Evolutionary conservation across 371 early-diverging fungal species (phyloP), one percentile per base, ranked within the genome.

Genomic region (Nematocida homosporus): DNA sequence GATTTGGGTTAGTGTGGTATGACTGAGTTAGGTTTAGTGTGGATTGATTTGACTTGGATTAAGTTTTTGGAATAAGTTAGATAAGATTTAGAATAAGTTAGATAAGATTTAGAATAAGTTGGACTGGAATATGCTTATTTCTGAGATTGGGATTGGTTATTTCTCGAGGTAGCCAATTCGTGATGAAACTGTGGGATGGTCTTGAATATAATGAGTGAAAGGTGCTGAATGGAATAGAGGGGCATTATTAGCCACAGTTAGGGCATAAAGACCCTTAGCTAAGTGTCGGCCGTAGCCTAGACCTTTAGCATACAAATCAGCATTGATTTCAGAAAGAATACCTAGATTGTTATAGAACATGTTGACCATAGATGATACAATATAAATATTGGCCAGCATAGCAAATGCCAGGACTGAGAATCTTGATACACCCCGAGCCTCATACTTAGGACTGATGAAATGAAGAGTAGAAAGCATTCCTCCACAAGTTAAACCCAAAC

Each of bases 221-320:
- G 82, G 47, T 8, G 53, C 37, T 27, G 83, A 81, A 34, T 82
- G 81, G 16, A 50, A 47, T 10, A 83, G 18, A 53, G 69, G 79
- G 1, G 67, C 79, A 10, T 23, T 13, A 30, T 59, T 59, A 1
- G 78, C 51, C 30, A 81, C 44, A 23, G 80, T 65, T 23, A 85
- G 81, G 32, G 75, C 50, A 63, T 56, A 85, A 2, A 85, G 66
- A 20, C 81, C 77, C 34, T 48, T 67, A 16, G 78, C 79, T 20
- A 85, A 59, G 37, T 54, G 59, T 47, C 53, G 32, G 0, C 57
- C 75, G 77, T 78, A 85, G 40, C 78, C 77, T 27, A 76, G 77
- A 16, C 56, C 47, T 56, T 81, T 82, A 8, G 85, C 80, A 66
- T 81, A 60, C 6, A 80, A 3, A 69, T 85, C 85, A n/a, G 85